Conservation (phyloP, 1,284 basidiomycete genomes). For the Boletellus sp. region DNA sequence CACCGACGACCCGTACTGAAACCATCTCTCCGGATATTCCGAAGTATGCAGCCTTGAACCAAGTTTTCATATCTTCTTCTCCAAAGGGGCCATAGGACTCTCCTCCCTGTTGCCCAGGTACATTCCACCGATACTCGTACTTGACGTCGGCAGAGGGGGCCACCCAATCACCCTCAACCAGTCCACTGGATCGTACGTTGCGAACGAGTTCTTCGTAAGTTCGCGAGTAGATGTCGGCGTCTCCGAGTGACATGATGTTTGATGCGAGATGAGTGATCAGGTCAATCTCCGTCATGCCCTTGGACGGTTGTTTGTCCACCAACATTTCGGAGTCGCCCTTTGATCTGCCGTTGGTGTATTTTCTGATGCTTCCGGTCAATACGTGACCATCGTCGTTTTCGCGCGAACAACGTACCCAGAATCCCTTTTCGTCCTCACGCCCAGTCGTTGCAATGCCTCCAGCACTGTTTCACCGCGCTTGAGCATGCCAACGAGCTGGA, state of each 20-base stretch:
- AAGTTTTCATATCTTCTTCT: constrained; percentile 70
- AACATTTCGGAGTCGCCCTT: constrained; percentile 42
- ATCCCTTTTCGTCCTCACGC: constrained; percentile 65
- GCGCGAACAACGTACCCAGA: constrained; percentile 37
- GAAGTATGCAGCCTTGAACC: constrained; percentile 77
- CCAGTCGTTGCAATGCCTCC: constrained; percentile 85
- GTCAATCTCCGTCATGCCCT: constrained; percentile 60
- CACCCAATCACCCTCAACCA: constrained; percentile 65
- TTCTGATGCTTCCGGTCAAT: constrained; percentile 22
- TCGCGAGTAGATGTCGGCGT: constrained; percentile 78
- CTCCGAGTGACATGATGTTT: constrained; percentile 76
- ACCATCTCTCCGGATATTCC: constrained; percentile 71
- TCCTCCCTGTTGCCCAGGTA: constrained; percentile 45
- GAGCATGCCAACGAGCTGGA: constrained; percentile 68
- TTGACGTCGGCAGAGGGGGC: constrained; percentile 73
- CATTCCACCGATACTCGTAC: constrained; percentile 79
- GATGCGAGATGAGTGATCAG: constrained; percentile 79
- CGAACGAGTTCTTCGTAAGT: constrained; percentile 82
- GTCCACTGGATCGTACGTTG: constrained; percentile 64
- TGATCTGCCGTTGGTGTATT: constrained; percentile 32
- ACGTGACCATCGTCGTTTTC: not conserved
- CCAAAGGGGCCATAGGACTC: constrained; percentile 74
- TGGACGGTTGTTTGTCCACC: constrained; percentile 41
- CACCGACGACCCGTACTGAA: constrained; percentile 56
- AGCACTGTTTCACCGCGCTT: constrained; percentile 90